These are phyloP conservation scores for Boechera divaricarpa DNA, from an alignment of 345 rosid genomes.

Conservation along the genomic window DNA sequence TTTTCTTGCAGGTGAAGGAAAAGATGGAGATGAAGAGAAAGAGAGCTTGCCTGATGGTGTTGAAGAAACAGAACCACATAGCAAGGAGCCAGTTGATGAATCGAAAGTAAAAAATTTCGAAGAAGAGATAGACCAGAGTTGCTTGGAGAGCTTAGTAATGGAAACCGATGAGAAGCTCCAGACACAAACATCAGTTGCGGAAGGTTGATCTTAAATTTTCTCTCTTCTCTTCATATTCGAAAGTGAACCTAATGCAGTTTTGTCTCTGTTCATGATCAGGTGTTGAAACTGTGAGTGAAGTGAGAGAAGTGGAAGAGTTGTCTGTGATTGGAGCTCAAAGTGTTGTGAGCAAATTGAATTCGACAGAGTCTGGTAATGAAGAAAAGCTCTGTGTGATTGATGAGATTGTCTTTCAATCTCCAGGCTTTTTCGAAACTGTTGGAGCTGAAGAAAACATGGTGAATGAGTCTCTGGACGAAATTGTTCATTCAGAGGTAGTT, in stretches of 20 bases:
- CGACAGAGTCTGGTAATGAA: background rate
- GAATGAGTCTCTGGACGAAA: slow-evolving; percentile 21
- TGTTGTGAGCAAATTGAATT: slow-evolving; percentile 6
- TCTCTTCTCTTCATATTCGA: background rate
- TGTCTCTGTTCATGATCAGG: slow-evolving; percentile 15
- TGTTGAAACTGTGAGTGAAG: slow-evolving; percentile 15
- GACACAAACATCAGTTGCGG: slow-evolving; percentile 7
- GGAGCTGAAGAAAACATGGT: background rate
- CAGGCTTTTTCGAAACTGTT: background rate
- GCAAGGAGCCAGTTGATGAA: background rate
- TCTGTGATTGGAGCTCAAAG: slow-evolving; percentile 15
- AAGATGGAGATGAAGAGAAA: background rate
- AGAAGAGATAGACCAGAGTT: slow-evolving; percentile 16
- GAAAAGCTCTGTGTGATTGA: slow-evolving; percentile 16
- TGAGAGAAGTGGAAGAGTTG: slow-evolving; percentile 15
- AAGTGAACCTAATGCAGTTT: background rate
- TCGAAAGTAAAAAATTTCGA: background rate
- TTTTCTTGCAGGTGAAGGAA: slow-evolving; percentile 7
- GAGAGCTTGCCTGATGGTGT: slow-evolving; percentile 21
- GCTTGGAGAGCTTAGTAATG: slow-evolving; percentile 7
- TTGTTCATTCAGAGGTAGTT: slow-evolving; percentile 11
- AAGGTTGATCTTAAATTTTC: slow-evolving; percentile 31
- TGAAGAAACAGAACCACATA: slow-evolving; percentile 23
- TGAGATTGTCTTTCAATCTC: slow-evolving; percentile 27
- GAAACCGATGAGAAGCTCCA: slow-evolving; percentile 32